A percentile compares a stretch with the other conserved stretches of the same genome.
Conservation (phyloP, 768 basidiomycete genomes). For the Macrolepiota albuminosa region DNA sequence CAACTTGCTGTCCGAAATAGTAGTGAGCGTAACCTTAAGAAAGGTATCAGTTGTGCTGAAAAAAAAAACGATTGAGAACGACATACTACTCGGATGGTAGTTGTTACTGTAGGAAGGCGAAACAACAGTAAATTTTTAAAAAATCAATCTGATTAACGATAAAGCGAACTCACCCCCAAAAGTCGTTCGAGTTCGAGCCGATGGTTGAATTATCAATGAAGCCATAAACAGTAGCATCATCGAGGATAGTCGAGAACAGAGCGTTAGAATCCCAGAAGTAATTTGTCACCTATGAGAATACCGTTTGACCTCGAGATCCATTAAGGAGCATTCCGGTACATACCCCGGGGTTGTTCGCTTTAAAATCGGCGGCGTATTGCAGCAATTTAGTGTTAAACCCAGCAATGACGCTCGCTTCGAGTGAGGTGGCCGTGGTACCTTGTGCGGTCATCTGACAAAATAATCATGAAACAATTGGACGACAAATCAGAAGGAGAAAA, state of each 20-base stretch:
- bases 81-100: constrained; percentile 50
- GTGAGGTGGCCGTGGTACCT: constrained; percentile 29
- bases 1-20: constrained; percentile 28
- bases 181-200: constrained; percentile 36
- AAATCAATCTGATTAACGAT: neutral
- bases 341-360: constrained; percentile 42
- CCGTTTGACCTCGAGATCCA: neutral
- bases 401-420: constrained; percentile 42
- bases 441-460: constrained; percentile 43
- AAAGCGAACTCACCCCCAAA: constrained; percentile 47
- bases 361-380: constrained; percentile 35
- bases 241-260: constrained; percentile 44
- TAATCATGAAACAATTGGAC: neutral
- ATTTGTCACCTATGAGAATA: constrained; percentile 33
- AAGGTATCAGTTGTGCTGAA: neutral
- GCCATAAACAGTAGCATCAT: constrained; percentile 45
- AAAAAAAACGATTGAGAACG: neutral
- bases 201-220: constrained; percentile 49
- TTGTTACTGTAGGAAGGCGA: constrained; percentile 36
- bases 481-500: neutral
- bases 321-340: constrained; percentile 11
- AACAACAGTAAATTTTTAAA: neutral
- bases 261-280: constrained; percentile 49
- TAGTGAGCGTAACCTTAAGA: constrained; percentile 35
- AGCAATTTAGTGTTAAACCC: constrained; percentile 49